Percentiles rank a stretch among this genome's conserved stretches.
Conservation (phyloP, 345 rosid species). For the Salix caprea region DNA sequence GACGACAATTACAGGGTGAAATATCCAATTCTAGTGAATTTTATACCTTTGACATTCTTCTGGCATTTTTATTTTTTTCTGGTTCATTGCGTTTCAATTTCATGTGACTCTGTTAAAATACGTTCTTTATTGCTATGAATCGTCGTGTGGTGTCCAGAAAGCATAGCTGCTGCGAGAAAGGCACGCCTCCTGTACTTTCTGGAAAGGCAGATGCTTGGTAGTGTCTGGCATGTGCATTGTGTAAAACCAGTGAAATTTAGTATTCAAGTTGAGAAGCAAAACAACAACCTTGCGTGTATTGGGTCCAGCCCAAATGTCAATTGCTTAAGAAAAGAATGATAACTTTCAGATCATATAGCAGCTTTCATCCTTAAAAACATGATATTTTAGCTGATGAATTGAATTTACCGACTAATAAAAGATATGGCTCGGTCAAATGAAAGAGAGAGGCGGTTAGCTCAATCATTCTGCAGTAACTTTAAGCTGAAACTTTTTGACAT, state of each 20-base stretch:
- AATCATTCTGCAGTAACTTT: slow-evolving; percentile 32
- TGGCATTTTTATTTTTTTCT: no score
- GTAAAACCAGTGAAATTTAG: background rate
- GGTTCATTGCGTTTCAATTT: no score
- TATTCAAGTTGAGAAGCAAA: background rate
- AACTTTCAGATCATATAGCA: background rate
- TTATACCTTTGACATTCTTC: no score
- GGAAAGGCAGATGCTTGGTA: background rate
- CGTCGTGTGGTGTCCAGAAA: no score
- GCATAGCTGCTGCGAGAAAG: no score
- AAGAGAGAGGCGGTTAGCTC: slow-evolving; percentile 10
- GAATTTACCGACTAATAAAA: background rate
- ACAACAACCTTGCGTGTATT: background rate
- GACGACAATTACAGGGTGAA: background rate
- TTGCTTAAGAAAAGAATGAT: background rate
- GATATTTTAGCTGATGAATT: background rate
- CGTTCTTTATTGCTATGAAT: no score
- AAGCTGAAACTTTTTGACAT: slow-evolving; percentile 37
- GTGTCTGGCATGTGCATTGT: background rate
- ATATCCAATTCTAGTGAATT: background rate
- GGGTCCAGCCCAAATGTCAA: background rate
- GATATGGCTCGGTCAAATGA: slow-evolving; percentile 10
- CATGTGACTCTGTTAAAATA: no score
- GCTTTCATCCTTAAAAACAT: background rate
- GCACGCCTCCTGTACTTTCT: no score